These are phyloP conservation scores for Acacia crassicarpa DNA, from an alignment of 306 rosid genomes.

Conservation along the genomic window DNA sequence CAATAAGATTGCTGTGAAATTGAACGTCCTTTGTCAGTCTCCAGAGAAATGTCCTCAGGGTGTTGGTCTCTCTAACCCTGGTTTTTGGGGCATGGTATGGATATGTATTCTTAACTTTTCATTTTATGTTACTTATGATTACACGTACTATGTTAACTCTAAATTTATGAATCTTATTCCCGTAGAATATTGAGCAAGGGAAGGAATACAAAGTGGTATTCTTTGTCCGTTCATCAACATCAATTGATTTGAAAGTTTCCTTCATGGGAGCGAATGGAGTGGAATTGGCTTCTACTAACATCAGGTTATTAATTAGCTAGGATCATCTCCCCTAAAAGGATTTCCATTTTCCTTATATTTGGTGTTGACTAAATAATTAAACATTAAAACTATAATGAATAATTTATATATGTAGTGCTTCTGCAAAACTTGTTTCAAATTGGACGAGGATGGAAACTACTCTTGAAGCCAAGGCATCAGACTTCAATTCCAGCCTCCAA, in stretches of 20 bases:
- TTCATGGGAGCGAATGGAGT: no score
- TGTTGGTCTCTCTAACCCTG: conserved; percentile 40
- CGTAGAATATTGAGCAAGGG: conserved; percentile 40
- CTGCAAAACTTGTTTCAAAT: conserved; percentile 22
- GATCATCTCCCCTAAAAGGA: no score
- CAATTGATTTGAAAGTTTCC: no score
- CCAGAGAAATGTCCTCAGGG: conserved; percentile 29
- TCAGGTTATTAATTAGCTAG: conserved; percentile 34
- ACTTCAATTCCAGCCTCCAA: neutral
- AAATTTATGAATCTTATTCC: neutral
- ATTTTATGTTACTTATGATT: no score
- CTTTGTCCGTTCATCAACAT: no score
- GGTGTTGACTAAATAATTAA: no score
- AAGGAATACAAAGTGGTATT: no score
- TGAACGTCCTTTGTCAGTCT: no score
- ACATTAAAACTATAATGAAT: no score
- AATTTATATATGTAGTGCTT: conserved; percentile 37
- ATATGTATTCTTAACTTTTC: neutral
- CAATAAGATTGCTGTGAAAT: no score
- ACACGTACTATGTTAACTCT: no score
- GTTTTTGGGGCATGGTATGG: conserved; percentile 49
- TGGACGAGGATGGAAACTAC: conserved; percentile 32
- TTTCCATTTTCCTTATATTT: no score
- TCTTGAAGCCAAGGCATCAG: conserved; percentile 13
- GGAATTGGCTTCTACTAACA: conserved; percentile 42